Evolutionary conservation across 2,329 filamentous ascomycete genomes (phyloP).

Genomic region (Colletotrichum noveboracense): DNA sequence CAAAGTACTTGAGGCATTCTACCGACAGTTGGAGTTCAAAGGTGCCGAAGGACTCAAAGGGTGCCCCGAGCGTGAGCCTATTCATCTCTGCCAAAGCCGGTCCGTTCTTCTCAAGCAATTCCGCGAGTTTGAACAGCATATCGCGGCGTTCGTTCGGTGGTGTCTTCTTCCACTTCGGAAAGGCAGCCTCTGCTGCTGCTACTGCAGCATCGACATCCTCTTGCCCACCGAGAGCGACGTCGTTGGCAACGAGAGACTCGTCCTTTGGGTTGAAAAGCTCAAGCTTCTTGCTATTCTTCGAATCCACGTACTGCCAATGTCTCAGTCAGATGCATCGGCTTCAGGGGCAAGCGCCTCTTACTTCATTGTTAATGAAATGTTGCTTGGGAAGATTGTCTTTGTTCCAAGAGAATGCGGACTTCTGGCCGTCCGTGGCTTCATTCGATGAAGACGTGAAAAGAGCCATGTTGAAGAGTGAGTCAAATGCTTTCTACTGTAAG

Average conservation of each 20-base stretch:
- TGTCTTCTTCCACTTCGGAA: slow-evolving; percentile 45
- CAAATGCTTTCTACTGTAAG: neutral
- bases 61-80: slow-evolving; percentile 50
- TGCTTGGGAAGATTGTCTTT: slow-evolving; percentile 38
- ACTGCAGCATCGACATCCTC: slow-evolving; percentile 54
- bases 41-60: slow-evolving; percentile 46
- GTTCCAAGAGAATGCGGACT: slow-evolving; percentile 28
- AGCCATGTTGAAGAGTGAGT: slow-evolving; percentile 22
- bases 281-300: slow-evolving; percentile 49
- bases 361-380: slow-evolving; percentile 44
- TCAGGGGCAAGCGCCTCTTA: neutral
- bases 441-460: slow-evolving; percentile 28
- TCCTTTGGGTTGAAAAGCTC: slow-evolving; percentile 55
- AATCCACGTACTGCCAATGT: slow-evolving; percentile 40
- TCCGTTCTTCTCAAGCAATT: slow-evolving; percentile 42
- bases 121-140: slow-evolving; percentile 49
- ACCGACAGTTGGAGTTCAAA: slow-evolving; percentile 41
- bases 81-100: slow-evolving; percentile 42
- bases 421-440: neutral
- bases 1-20: slow-evolving; percentile 43
- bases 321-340: neutral
- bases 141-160: slow-evolving; percentile 39
- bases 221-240: slow-evolving; percentile 50
- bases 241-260: slow-evolving; percentile 51
- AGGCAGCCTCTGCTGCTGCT: slow-evolving; percentile 52